Percentiles rank a stretch among this genome's conserved stretches.
These are phyloP conservation scores for Hanseniaspora meyeri DNA, from an alignment of 805 yeast species.

Conservation along the genomic window DNA sequence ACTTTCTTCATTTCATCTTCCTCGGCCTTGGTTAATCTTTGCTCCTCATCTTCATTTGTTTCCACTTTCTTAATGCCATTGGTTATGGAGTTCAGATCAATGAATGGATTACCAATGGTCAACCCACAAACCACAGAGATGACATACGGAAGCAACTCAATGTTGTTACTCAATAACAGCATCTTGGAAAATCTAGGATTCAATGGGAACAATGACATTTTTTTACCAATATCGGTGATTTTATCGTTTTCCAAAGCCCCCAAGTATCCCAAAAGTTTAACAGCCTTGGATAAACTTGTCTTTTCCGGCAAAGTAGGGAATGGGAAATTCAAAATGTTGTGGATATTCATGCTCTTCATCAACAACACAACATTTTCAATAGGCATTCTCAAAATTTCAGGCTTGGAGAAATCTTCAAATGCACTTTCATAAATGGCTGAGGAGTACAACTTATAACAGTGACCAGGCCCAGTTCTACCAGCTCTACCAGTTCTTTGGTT, in stretches of 20 bases:
- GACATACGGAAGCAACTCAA: constrained; percentile 73
- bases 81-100: constrained; percentile 64
- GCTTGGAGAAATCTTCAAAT: constrained; percentile 68
- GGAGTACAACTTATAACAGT: constrained; percentile 80
- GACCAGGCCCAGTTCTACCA: constrained; percentile 98
- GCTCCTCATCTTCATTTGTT: constrained; percentile 21
- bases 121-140: constrained; percentile 83
- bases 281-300: constrained; percentile 47
- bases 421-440: constrained; percentile 87
- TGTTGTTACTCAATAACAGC: constrained; percentile 76
- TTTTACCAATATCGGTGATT: constrained; percentile 67
- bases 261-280: constrained; percentile 49
- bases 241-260: constrained; percentile 59
- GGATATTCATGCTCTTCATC: constrained; percentile 96
- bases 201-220: constrained; percentile 84
- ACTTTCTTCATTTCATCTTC: constrained; percentile 32
- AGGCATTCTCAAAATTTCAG: constrained; percentile 91
- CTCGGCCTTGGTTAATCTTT: constrained; percentile 22
- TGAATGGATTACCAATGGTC: constrained; percentile 86
- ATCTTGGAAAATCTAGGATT: constrained; percentile 90
- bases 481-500: constrained; percentile 95
- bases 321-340: constrained; percentile 80
- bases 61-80: constrained; percentile 24
- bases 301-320: constrained; percentile 89
- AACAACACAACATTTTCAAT: constrained; percentile 89